Evolutionary conservation across 1,139 yeast genomes (phyloP), one percentile per base, ranked within the genome.

Genomic region (Wickerhamomyces sp.): DNA sequence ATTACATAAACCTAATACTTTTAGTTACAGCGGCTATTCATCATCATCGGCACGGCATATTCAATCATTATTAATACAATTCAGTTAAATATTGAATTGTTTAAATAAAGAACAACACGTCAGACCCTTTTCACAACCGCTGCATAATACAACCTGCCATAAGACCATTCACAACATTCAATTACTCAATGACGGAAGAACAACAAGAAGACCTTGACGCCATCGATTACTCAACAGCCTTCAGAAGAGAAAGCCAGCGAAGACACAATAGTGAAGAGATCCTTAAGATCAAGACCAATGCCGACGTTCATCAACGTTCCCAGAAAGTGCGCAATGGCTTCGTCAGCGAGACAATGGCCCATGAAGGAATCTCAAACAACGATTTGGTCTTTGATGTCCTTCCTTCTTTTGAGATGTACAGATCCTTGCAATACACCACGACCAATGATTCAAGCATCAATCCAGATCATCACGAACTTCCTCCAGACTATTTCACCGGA

Each of bases 391-490:
- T 56, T 36, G 84, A 80, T 55, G 72, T 80, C 4, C 61, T 80
- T 39, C 86, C 86, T 1, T 78, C 84, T 2, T 81, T 80, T 57
- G 84, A 79, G 53, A 78, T 80, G 82, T 79, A 76, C 54, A 80
- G 76, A 53, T 71, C 78, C 29, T 69, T 80, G 47, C 67, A 79
- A 48, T 75, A 74, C 47, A 57, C 83, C 45, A 55, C 61, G 3
- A 46, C 63, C 4, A 52, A 40, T 11, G 37, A 39, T 6, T 29
- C 13, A 37, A 59, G 33, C 8, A 31, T 30, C n/a, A 36, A 41
- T 29, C 32, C 42, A 13, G 34, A 36, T 13, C 23, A 15, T 13
- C 14, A 14, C 7, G 44, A 40, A 2, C 11, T 38, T 3, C 55
- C 55, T 8, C 50, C 54, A 14, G 49, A 50, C 9, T 49, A 53